Evolutionary conservation across 2,329 filamentous ascomycete genomes (phyloP).

Genomic region (Fusarium equiseti): DNA sequence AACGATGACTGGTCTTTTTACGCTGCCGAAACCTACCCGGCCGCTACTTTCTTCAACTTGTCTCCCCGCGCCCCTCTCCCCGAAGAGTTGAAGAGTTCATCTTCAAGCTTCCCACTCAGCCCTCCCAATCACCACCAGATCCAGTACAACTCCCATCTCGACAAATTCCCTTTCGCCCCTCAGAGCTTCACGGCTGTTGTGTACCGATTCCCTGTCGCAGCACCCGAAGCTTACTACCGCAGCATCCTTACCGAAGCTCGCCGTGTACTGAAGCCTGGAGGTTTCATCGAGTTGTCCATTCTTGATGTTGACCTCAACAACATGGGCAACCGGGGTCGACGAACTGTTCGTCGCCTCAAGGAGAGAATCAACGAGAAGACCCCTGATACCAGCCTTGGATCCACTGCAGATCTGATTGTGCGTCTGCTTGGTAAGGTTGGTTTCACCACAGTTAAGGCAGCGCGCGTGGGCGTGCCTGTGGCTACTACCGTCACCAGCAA

Average conservation of each 20-base stretch:
- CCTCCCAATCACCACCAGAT: constrained; percentile 82
- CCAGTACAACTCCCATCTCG: constrained; percentile 70
- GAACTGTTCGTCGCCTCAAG: constrained; percentile 77
- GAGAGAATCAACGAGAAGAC: constrained; percentile 74
- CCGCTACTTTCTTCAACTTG: constrained; percentile 81
- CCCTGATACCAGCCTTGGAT: constrained; percentile 70
- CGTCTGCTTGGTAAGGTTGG: constrained; percentile 75
- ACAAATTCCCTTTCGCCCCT: constrained; percentile 79
- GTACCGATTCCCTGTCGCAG: constrained; percentile 79
- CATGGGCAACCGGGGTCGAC: constrained; percentile 79
- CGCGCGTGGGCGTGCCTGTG: constrained; percentile 82
- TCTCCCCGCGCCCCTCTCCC: constrained; percentile 68
- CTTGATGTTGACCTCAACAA: constrained; percentile 85
- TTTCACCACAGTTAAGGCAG: constrained; percentile 79
- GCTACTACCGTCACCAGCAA: constrained; percentile 62
- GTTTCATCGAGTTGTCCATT: constrained; percentile 82
- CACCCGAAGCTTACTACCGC: constrained; percentile 75
- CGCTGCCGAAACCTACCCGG: constrained; percentile 82
- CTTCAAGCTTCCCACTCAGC: constrained; percentile 64
- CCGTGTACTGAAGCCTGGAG: constrained; percentile 81
- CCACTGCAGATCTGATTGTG: constrained; percentile 71
- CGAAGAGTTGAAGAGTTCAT: constrained; percentile 56
- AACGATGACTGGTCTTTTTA: constrained; percentile 92
- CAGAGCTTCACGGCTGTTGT: constrained; percentile 83
- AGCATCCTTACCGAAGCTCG: constrained; percentile 80